These are phyloP conservation scores for Globisporangium apiculatum DNA, from an alignment of 352 stramenopile genomes.

Conservation along the genomic window DNA sequence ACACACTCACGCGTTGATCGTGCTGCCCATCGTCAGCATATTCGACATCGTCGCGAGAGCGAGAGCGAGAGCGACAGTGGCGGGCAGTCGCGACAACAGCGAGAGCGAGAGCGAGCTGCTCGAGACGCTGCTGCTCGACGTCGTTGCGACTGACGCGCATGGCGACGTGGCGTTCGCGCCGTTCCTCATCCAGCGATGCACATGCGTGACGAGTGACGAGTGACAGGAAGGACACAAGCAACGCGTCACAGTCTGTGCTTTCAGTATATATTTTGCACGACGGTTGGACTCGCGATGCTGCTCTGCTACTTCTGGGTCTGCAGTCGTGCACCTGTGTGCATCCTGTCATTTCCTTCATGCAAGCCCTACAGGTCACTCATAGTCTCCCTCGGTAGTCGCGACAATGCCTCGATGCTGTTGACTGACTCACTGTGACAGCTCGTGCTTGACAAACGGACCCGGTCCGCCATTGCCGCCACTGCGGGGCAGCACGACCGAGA, in stretches of 20 bases:
- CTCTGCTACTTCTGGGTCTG: no score
- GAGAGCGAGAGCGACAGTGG: not conserved
- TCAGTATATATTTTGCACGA: no score
- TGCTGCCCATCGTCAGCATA: constrained; percentile 1
- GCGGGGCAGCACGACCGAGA: constrained; percentile 6
- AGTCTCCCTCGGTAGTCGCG: no score
- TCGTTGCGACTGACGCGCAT: constrained; percentile 17
- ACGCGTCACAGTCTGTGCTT: no score
- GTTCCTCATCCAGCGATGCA: constrained; percentile 12
- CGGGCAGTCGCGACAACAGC: no score
- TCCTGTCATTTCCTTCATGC: no score
- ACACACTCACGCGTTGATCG: not conserved
- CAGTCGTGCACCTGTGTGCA: no score
- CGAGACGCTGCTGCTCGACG: constrained; percentile 22
- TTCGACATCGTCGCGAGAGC: constrained; percentile 4
- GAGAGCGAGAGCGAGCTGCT: not conserved
- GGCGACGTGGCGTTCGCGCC: constrained; percentile 32
- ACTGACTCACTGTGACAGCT: not conserved
- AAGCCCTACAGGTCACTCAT: no score
- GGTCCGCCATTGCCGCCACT: not conserved
- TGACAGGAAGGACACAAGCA: no score
- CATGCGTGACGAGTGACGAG: not conserved
- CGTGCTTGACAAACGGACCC: not conserved
- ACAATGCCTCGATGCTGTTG: no score
- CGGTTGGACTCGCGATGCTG: no score